These are phyloP conservation scores for Plasmodium relictum DNA, from an alignment of 169 alveolate genomes.

Conservation along the genomic window DNA sequence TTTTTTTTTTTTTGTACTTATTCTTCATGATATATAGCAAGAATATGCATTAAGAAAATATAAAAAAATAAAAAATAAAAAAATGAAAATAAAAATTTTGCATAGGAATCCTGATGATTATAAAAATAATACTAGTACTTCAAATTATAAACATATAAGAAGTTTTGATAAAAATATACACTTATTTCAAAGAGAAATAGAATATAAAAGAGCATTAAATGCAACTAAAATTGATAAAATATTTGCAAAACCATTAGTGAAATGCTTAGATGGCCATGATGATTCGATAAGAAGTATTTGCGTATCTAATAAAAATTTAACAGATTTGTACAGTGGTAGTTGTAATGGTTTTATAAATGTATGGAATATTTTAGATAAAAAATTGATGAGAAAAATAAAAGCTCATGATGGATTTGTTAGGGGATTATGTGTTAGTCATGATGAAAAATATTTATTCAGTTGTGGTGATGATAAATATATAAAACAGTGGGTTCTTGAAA, in stretches of 20 bases:
- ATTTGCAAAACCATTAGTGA: constrained; percentile 97
- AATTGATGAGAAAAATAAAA: constrained; percentile 88
- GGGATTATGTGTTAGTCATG: constrained; percentile 89
- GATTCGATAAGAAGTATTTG: constrained; percentile 94
- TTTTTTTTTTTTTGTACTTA: too few species aligned
- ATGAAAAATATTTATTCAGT: constrained; percentile 86
- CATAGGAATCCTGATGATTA: constrained; percentile 83
- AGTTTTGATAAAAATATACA: constrained; percentile 65
- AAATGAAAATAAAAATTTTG: constrained; percentile 82
- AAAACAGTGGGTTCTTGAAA: constrained; percentile 84
- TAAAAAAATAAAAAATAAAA: not conserved
- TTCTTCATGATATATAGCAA: too few species aligned
- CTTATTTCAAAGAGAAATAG: constrained; percentile 87
- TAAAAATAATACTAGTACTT: constrained; percentile 56
- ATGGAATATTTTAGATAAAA: constrained; percentile 94
- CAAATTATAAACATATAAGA: constrained; percentile 73
- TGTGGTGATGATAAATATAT: constrained; percentile 95
- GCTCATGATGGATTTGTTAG: constrained; percentile 97
- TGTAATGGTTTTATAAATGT: constrained; percentile 96
- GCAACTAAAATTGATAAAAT: constrained; percentile 97
- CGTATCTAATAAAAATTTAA: constrained; percentile 31
- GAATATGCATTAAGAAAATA: not conserved
- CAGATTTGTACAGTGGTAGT: constrained; percentile 94
- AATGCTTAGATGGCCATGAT: constrained; percentile 96
- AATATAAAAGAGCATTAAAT: constrained; percentile 96